These are phyloP conservation scores for Sporothrix pallida DNA, from an alignment of 2,329 filamentous ascomycete genomes.

Conservation along the genomic window DNA sequence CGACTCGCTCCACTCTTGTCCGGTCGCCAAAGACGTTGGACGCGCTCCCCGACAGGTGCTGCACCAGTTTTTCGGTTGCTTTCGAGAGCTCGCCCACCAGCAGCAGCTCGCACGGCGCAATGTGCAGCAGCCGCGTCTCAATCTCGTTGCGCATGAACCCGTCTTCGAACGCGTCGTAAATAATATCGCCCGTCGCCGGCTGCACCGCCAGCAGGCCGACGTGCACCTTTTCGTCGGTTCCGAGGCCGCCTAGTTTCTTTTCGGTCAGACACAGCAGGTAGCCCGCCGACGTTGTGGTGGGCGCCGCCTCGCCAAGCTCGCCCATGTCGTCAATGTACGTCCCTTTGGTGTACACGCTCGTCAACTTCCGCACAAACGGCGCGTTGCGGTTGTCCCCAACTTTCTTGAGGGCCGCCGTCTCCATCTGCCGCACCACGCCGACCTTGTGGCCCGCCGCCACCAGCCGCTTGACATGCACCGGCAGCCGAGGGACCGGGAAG, in stretches of 20 bases:
- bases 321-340: slow-evolving; percentile 96
- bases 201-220: slow-evolving; percentile 94
- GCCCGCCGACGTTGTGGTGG: slow-evolving; percentile 57
- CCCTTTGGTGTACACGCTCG: slow-evolving; percentile 96
- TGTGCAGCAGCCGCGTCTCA: slow-evolving; percentile 92
- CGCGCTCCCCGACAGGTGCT: slow-evolving; percentile 85
- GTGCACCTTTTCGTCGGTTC: slow-evolving; percentile 90
- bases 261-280: slow-evolving; percentile 94
- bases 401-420: slow-evolving; percentile 95
- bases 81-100: slow-evolving; percentile 90
- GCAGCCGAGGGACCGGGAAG: slow-evolving; percentile 87
- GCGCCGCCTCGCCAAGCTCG: slow-evolving; percentile 62
- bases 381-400: slow-evolving; percentile 92
- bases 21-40: slow-evolving; percentile 92
- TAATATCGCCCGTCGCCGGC: slow-evolving; percentile 91
- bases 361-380: slow-evolving; percentile 89
- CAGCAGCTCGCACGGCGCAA: slow-evolving; percentile 92
- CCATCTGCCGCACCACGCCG: slow-evolving; percentile 89
- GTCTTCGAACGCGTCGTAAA: slow-evolving; percentile 95
- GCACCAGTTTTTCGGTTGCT: slow-evolving; percentile 88
- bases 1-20: slow-evolving; percentile 80
- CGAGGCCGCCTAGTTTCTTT: slow-evolving; percentile 63
- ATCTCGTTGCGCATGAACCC: slow-evolving; percentile 97
- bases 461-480: slow-evolving; percentile 91
- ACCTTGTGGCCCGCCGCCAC: slow-evolving; percentile 95